These are phyloP conservation scores for Penicillium thymicola DNA, from an alignment of 2,329 filamentous ascomycete genomes.

Conservation along the genomic window DNA sequence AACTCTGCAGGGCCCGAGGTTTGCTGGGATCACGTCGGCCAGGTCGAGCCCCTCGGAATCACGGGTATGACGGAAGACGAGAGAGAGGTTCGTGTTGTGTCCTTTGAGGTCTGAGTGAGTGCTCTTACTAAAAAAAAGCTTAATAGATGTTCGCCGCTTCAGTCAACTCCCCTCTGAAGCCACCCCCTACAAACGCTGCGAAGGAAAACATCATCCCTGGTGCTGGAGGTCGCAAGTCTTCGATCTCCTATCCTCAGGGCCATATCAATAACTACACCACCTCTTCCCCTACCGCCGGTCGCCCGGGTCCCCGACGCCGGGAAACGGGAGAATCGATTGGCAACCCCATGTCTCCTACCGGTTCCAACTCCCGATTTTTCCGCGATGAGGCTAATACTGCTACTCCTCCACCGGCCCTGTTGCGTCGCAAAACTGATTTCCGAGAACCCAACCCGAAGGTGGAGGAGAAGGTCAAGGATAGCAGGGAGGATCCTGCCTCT, in stretches of 20 bases:
- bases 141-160: constrained; percentile 73
- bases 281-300: constrained; percentile 68
- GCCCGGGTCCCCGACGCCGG: constrained; percentile 74
- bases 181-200: constrained; percentile 63
- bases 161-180: constrained; percentile 91
- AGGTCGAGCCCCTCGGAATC: constrained; percentile 67
- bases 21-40: constrained; percentile 79
- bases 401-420: constrained; percentile 58
- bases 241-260: constrained; percentile 66
- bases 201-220: constrained; percentile 52
- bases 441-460: constrained; percentile 48
- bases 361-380: constrained; percentile 45
- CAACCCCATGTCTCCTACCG: constrained; percentile 49
- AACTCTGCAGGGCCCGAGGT: constrained; percentile 78
- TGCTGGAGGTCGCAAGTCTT: constrained; percentile 68
- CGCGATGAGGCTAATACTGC: constrained; percentile 53
- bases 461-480: constrained; percentile 53
- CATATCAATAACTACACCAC: constrained; percentile 63
- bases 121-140: constrained; percentile 20
- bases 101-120: background rate
- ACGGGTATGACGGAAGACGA: constrained; percentile 68
- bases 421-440: constrained; percentile 61
- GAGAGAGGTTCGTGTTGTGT: constrained; percentile 53
- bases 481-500: constrained; percentile 38
- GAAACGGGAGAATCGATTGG: constrained; percentile 73